These are phyloP conservation scores for Populus tremula DNA, from an alignment of 345 rosid species.

Conservation along the genomic window DNA sequence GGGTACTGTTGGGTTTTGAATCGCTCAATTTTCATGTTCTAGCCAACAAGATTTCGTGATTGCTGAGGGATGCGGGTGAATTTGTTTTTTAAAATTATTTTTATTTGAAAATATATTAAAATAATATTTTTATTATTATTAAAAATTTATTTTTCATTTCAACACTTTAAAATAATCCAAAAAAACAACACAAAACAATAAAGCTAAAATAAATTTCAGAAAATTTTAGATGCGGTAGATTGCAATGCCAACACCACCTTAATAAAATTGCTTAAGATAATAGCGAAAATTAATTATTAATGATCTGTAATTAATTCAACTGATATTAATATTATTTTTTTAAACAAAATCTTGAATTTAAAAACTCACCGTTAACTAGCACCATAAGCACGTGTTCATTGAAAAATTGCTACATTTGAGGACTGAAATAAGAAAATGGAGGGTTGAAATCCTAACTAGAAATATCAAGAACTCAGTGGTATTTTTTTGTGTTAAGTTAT, in stretches of 20 bases:
- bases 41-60: background rate
- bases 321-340: no score
- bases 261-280: background rate
- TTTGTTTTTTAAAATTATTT: no score
- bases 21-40: background rate
- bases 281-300: background rate
- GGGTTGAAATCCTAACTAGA: background rate
- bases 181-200: no score
- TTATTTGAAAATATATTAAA: no score
- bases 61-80: no score
- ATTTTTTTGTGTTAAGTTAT: conserved; percentile 2
- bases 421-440: background rate
- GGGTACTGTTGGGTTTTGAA: background rate
- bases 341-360: no score
- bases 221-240: no score
- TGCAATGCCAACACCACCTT: background rate
- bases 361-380: background rate
- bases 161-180: no score
- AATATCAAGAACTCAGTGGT: background rate
- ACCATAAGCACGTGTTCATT: background rate
- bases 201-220: no score
- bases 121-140: no score
- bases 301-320: no score
- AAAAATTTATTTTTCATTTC: no score
- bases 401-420: background rate